Evolutionary conservation across 2,329 filamentous ascomycete species (phyloP).

Genomic region (Sporothrix brasiliensis): DNA sequence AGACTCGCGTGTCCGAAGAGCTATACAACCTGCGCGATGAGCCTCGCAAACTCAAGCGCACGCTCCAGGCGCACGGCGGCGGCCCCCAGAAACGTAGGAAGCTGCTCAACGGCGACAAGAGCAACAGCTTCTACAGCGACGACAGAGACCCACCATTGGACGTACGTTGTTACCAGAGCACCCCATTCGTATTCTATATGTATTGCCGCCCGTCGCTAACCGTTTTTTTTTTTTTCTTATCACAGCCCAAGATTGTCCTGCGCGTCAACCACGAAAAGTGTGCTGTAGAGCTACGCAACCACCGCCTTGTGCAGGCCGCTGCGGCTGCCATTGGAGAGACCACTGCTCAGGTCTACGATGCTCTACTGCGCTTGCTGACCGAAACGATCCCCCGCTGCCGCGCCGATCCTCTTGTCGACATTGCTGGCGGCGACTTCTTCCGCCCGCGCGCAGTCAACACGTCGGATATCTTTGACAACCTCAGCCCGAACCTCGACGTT

Average conservation of each 20-base stretch:
- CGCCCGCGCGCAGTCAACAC: conserved; percentile 52
- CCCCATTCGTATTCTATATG: not conserved
- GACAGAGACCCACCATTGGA: conserved; percentile 53
- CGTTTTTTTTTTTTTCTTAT: too few relatives aligned
- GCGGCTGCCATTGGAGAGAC: conserved; percentile 69
- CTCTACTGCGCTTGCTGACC: conserved; percentile 71
- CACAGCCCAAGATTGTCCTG: conserved; percentile 70
- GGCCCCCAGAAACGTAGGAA: conserved; percentile 57
- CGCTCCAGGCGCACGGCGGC: conserved; percentile 50
- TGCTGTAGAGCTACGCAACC: conserved; percentile 77
- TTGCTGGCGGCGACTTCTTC: conserved; percentile 44
- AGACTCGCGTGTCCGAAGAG: conserved; percentile 57
- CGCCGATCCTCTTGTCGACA: conserved; percentile 56
- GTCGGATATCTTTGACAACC: conserved; percentile 58
- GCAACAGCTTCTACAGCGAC: conserved; percentile 47
- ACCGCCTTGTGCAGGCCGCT: conserved; percentile 72
- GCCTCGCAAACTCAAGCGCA: conserved; percentile 55
- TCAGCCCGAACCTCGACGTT: conserved; percentile 58
- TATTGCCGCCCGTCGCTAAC: not conserved
- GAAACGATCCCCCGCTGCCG: conserved; percentile 69
- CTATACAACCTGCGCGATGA: conserved; percentile 59
- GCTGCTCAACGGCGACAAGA: conserved; percentile 53
- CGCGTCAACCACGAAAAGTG: conserved; percentile 85
- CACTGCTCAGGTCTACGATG: conserved; percentile 77
- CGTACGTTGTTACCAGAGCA: conserved; percentile 47